Evolutionary conservation across 306 rosid genomes (phyloP).

Genomic region (Prunus campanulata): DNA sequence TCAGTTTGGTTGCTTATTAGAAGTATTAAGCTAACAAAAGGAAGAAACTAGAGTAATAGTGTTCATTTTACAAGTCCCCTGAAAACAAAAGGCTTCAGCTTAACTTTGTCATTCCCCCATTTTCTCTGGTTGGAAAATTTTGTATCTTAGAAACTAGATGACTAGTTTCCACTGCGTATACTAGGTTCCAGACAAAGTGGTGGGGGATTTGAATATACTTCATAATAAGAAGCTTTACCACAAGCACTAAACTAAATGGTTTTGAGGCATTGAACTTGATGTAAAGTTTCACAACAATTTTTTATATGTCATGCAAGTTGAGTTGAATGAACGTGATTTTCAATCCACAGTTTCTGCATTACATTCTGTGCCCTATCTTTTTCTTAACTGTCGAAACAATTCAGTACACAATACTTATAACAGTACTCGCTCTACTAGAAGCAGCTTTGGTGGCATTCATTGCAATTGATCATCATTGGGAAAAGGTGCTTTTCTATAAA

Average conservation of each 20-base stretch:
- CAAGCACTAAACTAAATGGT: conserved; percentile 7
- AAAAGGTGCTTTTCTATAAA: conserved; percentile 41
- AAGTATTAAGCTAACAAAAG: neutral
- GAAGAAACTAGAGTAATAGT: neutral
- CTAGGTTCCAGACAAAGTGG: neutral
- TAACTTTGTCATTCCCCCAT: neutral
- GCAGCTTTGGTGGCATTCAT: conserved; percentile 77
- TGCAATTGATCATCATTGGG: conserved; percentile 77
- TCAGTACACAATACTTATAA: conserved; percentile 65
- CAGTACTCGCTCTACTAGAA: conserved; percentile 53
- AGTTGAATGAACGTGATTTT: neutral
- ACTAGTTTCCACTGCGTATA: neutral
- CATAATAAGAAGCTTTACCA: neutral
- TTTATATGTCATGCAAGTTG: neutral
- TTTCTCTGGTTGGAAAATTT: neutral
- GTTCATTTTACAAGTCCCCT: neutral
- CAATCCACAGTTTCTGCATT: neutral
- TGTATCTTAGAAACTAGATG: neutral
- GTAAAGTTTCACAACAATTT: neutral
- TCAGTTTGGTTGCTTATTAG: neutral
- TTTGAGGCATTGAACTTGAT: conserved; percentile 11
- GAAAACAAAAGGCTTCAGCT: neutral
- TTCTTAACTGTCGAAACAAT: conserved; percentile 50
- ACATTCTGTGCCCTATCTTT: conserved; percentile 9
- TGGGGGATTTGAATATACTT: neutral